Evolutionary conservation across 2,329 filamentous ascomycete genomes (phyloP).

Genomic region (Pseudogymnoascus sp.): DNA sequence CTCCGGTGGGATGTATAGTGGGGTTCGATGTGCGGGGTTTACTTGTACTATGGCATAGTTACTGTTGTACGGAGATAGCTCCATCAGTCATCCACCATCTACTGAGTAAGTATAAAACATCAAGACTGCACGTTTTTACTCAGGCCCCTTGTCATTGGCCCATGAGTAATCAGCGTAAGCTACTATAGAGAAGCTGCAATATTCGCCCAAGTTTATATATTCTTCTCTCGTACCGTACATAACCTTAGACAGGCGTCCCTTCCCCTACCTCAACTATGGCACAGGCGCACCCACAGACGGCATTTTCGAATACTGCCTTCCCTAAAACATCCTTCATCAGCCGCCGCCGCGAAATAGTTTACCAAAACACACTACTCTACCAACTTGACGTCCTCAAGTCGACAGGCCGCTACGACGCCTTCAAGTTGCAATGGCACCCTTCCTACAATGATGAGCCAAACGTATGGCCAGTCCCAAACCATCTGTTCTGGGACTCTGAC

Average conservation of each 20-base stretch:
- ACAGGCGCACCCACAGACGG: constrained; percentile 33
- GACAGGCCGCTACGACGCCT: constrained; percentile 49
- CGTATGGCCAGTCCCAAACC: constrained; percentile 48
- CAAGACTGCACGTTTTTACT: neutral
- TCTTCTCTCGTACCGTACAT: neutral
- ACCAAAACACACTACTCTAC: constrained; percentile 38
- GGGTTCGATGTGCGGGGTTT: neutral
- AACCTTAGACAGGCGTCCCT: neutral
- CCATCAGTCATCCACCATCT: neutral
- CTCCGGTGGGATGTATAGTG: neutral
- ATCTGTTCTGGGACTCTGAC: constrained; percentile 52
- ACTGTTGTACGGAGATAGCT: neutral
- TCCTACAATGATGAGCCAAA: constrained; percentile 40
- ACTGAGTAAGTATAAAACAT: neutral
- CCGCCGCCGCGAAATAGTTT: constrained; percentile 32
- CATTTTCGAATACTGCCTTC: constrained; percentile 30
- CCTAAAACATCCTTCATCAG: constrained; percentile 27
- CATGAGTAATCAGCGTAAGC: neutral
- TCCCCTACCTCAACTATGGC: constrained; percentile 21
- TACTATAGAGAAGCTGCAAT: neutral
- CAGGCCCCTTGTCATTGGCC: neutral
- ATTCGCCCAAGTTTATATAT: neutral
- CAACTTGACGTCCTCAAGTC: constrained; percentile 45
- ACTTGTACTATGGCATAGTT: neutral
- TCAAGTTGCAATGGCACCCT: constrained; percentile 48